A percentile compares a stretch with the other conserved stretches of the same genome.
phyloP scores from a whole-genome alignment of 345 rosid species.

The Orychophragmus violaceus region DNA sequence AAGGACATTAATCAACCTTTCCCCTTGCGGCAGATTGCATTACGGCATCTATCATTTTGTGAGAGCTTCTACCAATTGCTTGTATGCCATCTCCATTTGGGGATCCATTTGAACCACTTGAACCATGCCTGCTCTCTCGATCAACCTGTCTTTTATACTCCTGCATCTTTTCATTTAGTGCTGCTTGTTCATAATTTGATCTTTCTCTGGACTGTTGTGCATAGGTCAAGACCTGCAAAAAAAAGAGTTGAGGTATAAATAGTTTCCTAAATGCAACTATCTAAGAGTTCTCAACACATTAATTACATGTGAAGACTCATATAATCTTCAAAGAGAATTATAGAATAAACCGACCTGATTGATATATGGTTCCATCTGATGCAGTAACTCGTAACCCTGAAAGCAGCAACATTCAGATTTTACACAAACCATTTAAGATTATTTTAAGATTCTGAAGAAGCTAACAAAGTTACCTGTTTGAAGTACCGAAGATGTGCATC shows the following conservation, averaged over 20 bases:
- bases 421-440: constrained; percentile 19
- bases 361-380: constrained; percentile 98
- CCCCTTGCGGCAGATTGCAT: constrained; percentile 99
- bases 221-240: constrained; percentile 76
- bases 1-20: constrained; percentile 49
- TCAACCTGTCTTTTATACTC: constrained; percentile 94
- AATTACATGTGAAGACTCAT: not conserved
- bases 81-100: constrained; percentile 97
- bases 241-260: not conserved
- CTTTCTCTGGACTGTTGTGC: constrained; percentile 97
- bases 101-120: constrained; percentile 86
- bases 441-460: constrained; percentile 1
- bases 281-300: not conserved
- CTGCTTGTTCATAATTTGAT: constrained; percentile 93
- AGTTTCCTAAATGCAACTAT: not conserved
- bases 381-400: constrained; percentile 94
- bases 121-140: constrained; percentile 78
- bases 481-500: constrained; percentile 99
- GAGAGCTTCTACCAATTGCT: constrained; percentile 94
- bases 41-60: constrained; percentile 97
- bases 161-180: constrained; percentile 93
- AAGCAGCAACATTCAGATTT: constrained; percentile 21
- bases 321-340: not conserved
- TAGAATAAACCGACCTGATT: constrained; percentile 56
- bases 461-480: constrained; percentile 55